phyloP scores from a whole-genome alignment of 345 rosid genomes.

The Iberis pinnata region DNA sequence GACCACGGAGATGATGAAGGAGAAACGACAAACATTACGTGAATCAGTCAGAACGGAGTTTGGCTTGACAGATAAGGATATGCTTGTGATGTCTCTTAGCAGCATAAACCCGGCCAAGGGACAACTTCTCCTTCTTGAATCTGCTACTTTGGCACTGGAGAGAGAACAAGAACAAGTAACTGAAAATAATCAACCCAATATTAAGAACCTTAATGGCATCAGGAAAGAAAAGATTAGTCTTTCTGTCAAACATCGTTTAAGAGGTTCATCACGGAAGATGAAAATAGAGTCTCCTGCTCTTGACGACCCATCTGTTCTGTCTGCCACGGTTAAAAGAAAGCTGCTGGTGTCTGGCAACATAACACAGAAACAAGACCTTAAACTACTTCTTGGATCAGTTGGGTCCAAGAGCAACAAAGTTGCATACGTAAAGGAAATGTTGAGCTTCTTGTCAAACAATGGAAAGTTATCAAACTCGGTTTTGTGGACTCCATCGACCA shows the following conservation, averaged over 20 bases:
- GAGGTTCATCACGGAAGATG: constrained; percentile 51
- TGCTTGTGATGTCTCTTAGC: constrained; percentile 89
- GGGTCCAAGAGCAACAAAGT: constrained; percentile 97
- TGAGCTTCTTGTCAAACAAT: constrained; percentile 51
- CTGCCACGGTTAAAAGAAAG: constrained; percentile 32
- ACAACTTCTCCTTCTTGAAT: constrained; percentile 80
- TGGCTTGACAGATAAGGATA: constrained; percentile 62
- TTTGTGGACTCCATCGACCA: constrained; percentile 80
- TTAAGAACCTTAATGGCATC: constrained; percentile 30
- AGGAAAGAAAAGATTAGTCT: constrained; percentile 33
- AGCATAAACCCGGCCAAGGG: constrained; percentile 93
- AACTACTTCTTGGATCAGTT: constrained; percentile 89
- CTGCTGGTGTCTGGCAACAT: constrained; percentile 31
- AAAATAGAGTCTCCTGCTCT: constrained; percentile 17
- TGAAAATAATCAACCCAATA: constrained; percentile 29
- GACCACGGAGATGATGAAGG: constrained; percentile 55
- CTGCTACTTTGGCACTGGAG: constrained; percentile 44
- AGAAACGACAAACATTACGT: constrained; percentile 51
- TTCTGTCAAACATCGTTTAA: constrained; percentile 46
- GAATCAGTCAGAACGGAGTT: constrained; percentile 66
- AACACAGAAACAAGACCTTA: constrained; percentile 40
- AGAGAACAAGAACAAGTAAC: constrained; percentile 26
- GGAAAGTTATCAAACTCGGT: constrained; percentile 57
- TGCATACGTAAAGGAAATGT: constrained; percentile 64
- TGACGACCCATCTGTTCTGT: constrained; percentile 22